Conservation (phyloP, 2,329 filamentous ascomycete species). For the Biscogniauxia marginata region DNA sequence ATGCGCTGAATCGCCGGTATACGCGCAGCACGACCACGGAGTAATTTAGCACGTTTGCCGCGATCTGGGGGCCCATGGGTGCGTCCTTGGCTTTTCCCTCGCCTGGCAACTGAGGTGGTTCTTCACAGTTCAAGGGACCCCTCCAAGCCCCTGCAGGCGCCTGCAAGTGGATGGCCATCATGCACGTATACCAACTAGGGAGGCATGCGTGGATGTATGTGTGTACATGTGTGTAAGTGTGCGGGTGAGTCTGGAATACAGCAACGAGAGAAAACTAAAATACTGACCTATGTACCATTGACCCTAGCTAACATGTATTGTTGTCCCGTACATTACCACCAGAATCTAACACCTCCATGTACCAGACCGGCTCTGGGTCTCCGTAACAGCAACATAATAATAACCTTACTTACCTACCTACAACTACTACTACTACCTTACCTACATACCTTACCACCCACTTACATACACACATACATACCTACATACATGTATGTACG, state of each 20-base stretch:
- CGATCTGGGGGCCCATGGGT: not conserved
- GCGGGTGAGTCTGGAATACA: not conserved
- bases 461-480: not conserved
- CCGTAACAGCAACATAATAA: not conserved
- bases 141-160: not conserved
- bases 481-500: not conserved
- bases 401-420: not conserved
- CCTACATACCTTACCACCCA: not conserved
- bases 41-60: not conserved
- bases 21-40: not conserved
- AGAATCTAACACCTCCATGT: not conserved
- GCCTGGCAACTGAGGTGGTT: not conserved
- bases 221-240: not conserved
- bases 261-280: not conserved
- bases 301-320: not conserved
- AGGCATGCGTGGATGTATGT: not conserved
- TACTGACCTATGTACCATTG: not conserved
- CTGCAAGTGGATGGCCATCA: not conserved
- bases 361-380: not conserved
- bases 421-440: not conserved
- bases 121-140: not conserved
- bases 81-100: not conserved
- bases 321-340: not conserved
- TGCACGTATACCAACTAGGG: not conserved
- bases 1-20: not conserved